Evolutionary conservation across 306 rosid species (phyloP), one percentile per base, ranked within the genome.

Genomic region (Astragalus glycyphyllos): DNA sequence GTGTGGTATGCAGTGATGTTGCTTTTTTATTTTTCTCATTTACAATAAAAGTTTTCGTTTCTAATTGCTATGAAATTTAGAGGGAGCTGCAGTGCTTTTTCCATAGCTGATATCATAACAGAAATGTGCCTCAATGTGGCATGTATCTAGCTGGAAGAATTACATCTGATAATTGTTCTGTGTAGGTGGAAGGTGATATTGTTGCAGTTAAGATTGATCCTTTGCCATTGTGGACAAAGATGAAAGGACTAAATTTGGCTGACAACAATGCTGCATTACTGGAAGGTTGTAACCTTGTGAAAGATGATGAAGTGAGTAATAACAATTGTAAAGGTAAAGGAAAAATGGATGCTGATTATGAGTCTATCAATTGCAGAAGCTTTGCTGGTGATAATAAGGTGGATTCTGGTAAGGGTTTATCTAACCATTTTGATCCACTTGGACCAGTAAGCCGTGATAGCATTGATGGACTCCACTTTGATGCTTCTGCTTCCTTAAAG

Each of bases 171-270:
- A 65, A 73, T 71, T 77, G 40, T 77, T 71, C 32, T 85, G 37
- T 84, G 81, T 34, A 94, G 96, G 82, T 90, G 75, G 96, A 94
- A 80, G 97, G 98, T 38, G 98, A 94, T 74, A 76, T 82, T 59
- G 97, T 94, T 64, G 97, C 84, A 12, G 49, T 94, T 32, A 87
- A 69, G 86, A 50, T 90, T 72, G 95, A 90, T 70, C 92, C 92
- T 60, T 71, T 86, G 57, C 29, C 88, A 34, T 75, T 68, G 56
- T 94, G 98, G 97, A 79, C 88, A 37, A 84, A 73, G 86, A 90
- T 89, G 91, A 94, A 91, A 77, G 96, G 96, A 62, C 46, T 86
- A 37, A 85, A 66, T 7, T 87, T 72, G 49, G 51, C 48, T 42
- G 41, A 61, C 59, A 83, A 69, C 77, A 81, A 62, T 77, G 62